Percentiles rank a stretch among this genome's conserved stretches.
phyloP scores from a whole-genome alignment of 2,329 filamentous ascomycete genomes.

The Colletotrichum liaoningense region DNA sequence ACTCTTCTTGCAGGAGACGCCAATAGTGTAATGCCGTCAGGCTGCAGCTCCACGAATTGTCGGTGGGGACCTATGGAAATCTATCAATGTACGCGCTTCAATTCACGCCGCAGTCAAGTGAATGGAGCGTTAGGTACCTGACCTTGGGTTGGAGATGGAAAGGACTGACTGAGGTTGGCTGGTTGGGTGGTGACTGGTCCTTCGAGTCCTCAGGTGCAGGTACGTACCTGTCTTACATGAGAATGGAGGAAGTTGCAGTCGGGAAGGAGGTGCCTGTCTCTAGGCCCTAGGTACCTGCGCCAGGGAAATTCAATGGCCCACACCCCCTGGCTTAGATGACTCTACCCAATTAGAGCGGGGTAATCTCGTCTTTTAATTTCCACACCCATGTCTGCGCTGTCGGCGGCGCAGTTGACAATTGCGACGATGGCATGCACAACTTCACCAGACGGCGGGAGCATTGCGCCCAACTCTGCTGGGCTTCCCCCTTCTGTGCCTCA shows the following conservation, averaged over 20 bases:
- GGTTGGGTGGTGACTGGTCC: no score
- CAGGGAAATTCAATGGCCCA: slow-evolving; percentile 26
- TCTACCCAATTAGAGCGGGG: slow-evolving; percentile 6
- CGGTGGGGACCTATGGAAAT: not conserved
- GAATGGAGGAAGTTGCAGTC: not conserved
- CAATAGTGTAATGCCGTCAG: not conserved
- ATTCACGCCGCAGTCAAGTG: not conserved
- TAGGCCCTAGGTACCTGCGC: slow-evolving; percentile 26
- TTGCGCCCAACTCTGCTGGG: slow-evolving; percentile 30
- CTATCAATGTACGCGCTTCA: not conserved
- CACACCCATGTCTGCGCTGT: slow-evolving; percentile 23
- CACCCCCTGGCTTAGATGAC: slow-evolving; percentile 9
- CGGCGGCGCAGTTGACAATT: slow-evolving; percentile 33
- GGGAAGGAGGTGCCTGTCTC: not conserved
- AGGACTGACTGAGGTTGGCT: slow-evolving; percentile 15
- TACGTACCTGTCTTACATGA: not conserved
- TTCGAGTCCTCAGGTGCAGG: not conserved
- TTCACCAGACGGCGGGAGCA: slow-evolving; percentile 7
- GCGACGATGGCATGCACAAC: slow-evolving; percentile 27
- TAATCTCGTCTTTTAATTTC: slow-evolving; percentile 33
- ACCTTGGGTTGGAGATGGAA: not conserved
- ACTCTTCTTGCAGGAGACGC: not conserved
- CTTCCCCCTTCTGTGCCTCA: not conserved
- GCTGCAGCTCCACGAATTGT: slow-evolving; percentile 16
- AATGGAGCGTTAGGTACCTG: not conserved